Evolutionary conservation across 2,329 filamentous ascomycete species (phyloP).

Genomic region (Curvularia sp.): DNA sequence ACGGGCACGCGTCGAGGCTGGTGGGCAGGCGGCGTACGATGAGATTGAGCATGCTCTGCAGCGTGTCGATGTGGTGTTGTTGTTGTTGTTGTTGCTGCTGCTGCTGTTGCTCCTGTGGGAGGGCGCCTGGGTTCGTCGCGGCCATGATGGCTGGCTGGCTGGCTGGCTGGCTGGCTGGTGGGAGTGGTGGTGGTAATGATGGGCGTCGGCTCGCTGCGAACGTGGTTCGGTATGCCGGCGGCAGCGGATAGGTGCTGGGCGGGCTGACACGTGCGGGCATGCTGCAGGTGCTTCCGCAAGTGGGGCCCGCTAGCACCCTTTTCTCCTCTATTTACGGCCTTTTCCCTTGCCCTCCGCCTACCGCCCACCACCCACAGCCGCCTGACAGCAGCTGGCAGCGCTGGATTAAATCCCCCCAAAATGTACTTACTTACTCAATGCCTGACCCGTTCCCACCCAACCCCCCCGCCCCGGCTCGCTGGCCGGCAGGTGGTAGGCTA

Average conservation of each 20-base stretch:
- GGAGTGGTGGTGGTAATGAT: slow-evolving; percentile 4
- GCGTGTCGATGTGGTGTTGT: slow-evolving; percentile 50
- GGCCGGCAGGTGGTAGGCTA: slow-evolving; percentile 19
- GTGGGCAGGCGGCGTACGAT: slow-evolving; percentile 48
- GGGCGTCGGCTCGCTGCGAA: slow-evolving; percentile 2
- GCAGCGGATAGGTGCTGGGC: not conserved
- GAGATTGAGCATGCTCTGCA: slow-evolving; percentile 58
- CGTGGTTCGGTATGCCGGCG: not conserved
- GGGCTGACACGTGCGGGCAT: slow-evolving; percentile 22
- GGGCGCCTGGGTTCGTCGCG: slow-evolving; percentile 17
- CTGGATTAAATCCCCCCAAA: slow-evolving; percentile 7
- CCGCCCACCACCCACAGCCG: too few relatives aligned
- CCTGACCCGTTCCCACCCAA: not conserved
- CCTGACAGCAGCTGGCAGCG: slow-evolving; percentile 1
- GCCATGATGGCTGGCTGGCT: slow-evolving; percentile 22
- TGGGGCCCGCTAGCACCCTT: slow-evolving; percentile 19
- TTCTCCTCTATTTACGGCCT: slow-evolving; percentile 13
- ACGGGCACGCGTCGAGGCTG: slow-evolving; percentile 9
- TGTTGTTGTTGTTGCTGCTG: slow-evolving; percentile 17
- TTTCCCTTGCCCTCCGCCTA: not conserved
- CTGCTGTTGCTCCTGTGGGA: slow-evolving; percentile 17
- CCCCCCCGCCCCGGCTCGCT: not conserved
- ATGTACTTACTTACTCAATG: not conserved
- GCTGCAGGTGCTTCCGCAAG: slow-evolving; percentile 15
- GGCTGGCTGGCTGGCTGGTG: slow-evolving; percentile 2